A percentile compares a stretch with the other conserved stretches of the same genome.
Conservation (phyloP, 2,329 filamentous ascomycete genomes). For the Magnaporthiopsis rhizophila region DNA sequence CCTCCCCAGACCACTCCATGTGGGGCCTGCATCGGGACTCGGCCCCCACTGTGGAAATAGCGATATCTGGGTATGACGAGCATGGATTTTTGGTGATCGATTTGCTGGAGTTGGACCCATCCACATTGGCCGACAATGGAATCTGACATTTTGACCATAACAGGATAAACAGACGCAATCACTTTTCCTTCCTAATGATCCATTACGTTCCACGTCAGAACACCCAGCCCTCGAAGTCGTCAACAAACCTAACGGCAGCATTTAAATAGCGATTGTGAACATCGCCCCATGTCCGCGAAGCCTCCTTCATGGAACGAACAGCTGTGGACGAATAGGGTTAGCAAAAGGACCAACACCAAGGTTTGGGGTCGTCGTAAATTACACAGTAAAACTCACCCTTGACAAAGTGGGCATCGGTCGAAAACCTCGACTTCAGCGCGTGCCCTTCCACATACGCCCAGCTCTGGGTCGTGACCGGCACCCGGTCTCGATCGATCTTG, state of each 20-base stretch:
- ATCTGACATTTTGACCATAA: not conserved
- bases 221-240: conserved; percentile 64
- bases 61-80: not conserved
- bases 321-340: conserved; percentile 30
- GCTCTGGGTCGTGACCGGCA: conserved; percentile 53
- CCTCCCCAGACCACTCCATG: not conserved
- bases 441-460: conserved; percentile 73
- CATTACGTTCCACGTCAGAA: conserved; percentile 5
- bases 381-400: conserved; percentile 49
- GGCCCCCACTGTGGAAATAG: not conserved
- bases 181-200: not conserved
- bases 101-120: not conserved
- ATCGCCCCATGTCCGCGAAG: conserved; percentile 67
- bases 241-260: conserved; percentile 63
- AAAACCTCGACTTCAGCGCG: conserved; percentile 59
- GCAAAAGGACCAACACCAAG: not conserved
- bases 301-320: conserved; percentile 66
- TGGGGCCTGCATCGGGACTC: not conserved
- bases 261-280: conserved; percentile 56
- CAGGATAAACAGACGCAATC: not conserved
- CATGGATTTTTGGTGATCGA: not conserved
- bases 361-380: not conserved
- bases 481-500: conserved; percentile 55
- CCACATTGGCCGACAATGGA: not conserved
- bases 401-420: conserved; percentile 74